A percentile compares a stretch with the other conserved stretches of the same genome.
Conservation (phyloP, 2,329 filamentous ascomycete genomes). For the Pestalotiopsis sp. region DNA sequence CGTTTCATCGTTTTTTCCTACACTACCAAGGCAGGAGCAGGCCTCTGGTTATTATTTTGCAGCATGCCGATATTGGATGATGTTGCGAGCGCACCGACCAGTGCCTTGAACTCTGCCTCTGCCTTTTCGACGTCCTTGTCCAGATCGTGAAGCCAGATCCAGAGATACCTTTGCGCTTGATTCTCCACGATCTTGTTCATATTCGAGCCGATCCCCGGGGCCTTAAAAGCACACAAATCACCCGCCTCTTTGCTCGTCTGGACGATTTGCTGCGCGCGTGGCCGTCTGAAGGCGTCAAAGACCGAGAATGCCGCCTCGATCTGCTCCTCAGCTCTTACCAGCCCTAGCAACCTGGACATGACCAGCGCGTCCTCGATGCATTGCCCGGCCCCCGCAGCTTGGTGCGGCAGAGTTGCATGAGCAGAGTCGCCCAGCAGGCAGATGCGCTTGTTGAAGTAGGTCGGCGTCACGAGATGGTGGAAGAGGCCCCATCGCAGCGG, state of each 20-base stretch:
- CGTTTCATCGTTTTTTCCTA: background rate
- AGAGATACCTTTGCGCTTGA: constrained; percentile 27
- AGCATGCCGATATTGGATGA: background rate
- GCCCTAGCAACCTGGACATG: constrained; percentile 22
- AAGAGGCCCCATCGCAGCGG: constrained; percentile 24
- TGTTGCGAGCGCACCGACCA: background rate
- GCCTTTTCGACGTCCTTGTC: constrained; percentile 24
- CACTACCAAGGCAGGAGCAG: background rate
- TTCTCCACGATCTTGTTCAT: constrained; percentile 31
- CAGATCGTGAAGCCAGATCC: constrained; percentile 33
- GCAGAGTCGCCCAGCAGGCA: constrained; percentile 27
- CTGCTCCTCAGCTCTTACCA: constrained; percentile 18
- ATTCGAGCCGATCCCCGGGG: constrained; percentile 24
- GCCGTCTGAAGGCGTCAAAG: constrained; percentile 30
- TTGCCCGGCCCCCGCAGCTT: constrained; percentile 27
- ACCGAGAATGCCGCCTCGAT: constrained; percentile 24
- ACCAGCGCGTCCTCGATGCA: constrained; percentile 26
- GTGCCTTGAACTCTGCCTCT: constrained; percentile 18
- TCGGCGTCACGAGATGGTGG: constrained; percentile 25
- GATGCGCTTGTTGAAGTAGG: constrained; percentile 21
- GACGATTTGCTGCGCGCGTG: constrained; percentile 31
- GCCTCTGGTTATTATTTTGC: background rate
- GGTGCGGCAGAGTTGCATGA: constrained; percentile 24
- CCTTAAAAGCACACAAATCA: constrained; percentile 25
- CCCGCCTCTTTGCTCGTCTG: constrained; percentile 30